Conservation (phyloP, 2,329 filamentous ascomycete genomes). For the Epichloe typhina region DNA sequence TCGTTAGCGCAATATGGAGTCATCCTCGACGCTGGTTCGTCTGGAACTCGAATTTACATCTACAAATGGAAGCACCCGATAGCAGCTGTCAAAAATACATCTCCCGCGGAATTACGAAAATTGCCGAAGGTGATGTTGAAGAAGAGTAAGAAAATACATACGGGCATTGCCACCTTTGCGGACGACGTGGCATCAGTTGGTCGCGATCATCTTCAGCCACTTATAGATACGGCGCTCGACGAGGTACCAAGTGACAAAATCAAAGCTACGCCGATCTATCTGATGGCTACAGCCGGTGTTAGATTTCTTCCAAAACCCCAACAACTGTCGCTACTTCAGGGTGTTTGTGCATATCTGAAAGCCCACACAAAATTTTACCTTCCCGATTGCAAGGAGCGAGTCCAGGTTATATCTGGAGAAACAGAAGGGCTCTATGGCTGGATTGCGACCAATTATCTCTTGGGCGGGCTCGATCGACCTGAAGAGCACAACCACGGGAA, state of each 20-base stretch:
- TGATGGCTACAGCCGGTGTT: constrained; percentile 94
- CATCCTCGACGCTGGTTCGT: constrained; percentile 94
- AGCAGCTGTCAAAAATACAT: constrained; percentile 42
- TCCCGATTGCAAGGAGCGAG: constrained; percentile 78
- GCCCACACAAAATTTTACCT: constrained; percentile 67
- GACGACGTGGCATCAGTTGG: constrained; percentile 65
- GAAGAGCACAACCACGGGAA: constrained; percentile 69
- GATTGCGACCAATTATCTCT: constrained; percentile 91
- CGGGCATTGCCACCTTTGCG: constrained; percentile 85
- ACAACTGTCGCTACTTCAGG: constrained; percentile 57
- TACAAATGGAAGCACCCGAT: constrained; percentile 83
- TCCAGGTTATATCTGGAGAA: constrained; percentile 90
- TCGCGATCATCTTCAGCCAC: constrained; percentile 62
- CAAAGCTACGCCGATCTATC: constrained; percentile 76
- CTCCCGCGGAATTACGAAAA: constrained; percentile 34
- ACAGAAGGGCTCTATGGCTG: constrained; percentile 95
- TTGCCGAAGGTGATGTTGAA: constrained; percentile 75
- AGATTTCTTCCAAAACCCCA: constrained; percentile 65
- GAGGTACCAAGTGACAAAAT: constrained; percentile 66
- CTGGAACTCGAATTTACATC: constrained; percentile 86
- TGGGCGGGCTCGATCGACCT: constrained; percentile 78
- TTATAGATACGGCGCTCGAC: constrained; percentile 70
- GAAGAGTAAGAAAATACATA: constrained; percentile 85
- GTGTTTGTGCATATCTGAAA: constrained; percentile 73
- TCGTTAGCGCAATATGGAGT: constrained; percentile 64